These are phyloP conservation scores for Colletotrichum somersetense DNA, from an alignment of 2,329 filamentous ascomycete genomes.

Conservation along the genomic window DNA sequence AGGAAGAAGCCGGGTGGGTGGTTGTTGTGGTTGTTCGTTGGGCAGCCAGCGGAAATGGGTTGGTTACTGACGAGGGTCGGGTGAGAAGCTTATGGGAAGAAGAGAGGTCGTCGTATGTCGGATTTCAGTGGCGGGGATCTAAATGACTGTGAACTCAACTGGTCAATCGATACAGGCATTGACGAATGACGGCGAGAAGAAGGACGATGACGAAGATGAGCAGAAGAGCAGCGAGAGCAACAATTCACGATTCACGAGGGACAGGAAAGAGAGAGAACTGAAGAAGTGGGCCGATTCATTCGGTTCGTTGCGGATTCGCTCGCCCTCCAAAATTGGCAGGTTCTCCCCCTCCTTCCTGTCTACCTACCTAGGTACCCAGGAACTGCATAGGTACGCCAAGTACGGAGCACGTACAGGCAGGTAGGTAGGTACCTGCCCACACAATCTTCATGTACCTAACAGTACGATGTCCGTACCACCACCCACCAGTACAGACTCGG, in stretches of 20 bases:
- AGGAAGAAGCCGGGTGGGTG: not conserved
- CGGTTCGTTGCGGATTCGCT: not conserved
- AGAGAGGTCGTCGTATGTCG: not conserved
- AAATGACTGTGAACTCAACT: not conserved
- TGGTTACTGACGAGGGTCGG: not conserved
- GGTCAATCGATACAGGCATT: not conserved
- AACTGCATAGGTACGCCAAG: no score
- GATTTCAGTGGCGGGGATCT: not conserved
- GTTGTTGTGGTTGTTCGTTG: not conserved
- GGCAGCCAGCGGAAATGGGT: no score
- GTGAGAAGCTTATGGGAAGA: not conserved
- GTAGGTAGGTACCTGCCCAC: no score
- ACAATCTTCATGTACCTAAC: no score
- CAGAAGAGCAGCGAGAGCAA: not conserved
- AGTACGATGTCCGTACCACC: no score
- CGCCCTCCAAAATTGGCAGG: slow-evolving; percentile 4
- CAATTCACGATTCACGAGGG: not conserved
- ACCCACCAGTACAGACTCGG: no score
- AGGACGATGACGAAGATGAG: not conserved
- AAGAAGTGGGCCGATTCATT: not conserved
- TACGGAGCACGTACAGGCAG: no score
- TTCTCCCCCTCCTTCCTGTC: no score
- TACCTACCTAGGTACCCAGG: no score
- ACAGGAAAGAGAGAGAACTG: not conserved
- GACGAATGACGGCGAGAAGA: no score